A percentile compares a stretch with the other conserved stretches of the same genome.
These are phyloP conservation scores for Quercus parvula DNA, from an alignment of 306 rosid genomes.

Conservation along the genomic window DNA sequence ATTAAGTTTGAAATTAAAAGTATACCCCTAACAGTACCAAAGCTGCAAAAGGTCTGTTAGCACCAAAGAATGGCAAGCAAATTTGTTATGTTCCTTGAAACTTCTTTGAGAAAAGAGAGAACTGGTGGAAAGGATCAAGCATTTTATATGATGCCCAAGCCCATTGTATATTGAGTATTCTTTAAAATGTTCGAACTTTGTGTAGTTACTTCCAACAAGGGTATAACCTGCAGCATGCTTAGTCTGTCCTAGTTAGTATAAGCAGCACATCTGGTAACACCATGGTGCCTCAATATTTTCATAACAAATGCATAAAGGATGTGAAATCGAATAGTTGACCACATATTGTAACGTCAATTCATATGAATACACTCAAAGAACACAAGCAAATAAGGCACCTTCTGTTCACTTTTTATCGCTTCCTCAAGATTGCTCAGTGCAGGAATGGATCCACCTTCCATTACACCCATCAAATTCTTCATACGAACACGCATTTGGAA, in stretches of 20 bases:
- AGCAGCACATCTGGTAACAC: not conserved
- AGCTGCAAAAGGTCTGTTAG: not conserved
- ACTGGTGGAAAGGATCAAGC: not conserved
- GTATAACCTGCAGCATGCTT: not conserved
- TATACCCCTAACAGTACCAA: not conserved
- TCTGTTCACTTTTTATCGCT: slow-evolving; percentile 79
- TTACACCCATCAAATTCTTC: slow-evolving; percentile 90
- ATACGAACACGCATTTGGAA: slow-evolving; percentile 96
- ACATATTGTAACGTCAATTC: not conserved
- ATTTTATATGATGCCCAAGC: not conserved
- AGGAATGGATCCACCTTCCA: slow-evolving; percentile 90
- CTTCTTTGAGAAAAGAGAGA: not conserved
- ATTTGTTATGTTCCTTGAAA: not conserved
- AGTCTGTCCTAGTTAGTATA: not conserved
- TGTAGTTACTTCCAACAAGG: not conserved
- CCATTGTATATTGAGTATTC: not conserved
- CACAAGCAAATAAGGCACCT: slow-evolving; percentile 45
- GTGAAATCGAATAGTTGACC: not conserved
- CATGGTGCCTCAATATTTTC: not conserved
- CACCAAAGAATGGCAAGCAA: not conserved
- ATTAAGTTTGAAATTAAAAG: not conserved
- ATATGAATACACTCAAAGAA: not conserved
- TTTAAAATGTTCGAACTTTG: not conserved
- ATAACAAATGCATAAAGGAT: not conserved
- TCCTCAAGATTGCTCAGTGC: slow-evolving; percentile 83